Conservation (phyloP, 1,284 basidiomycete species). For the Ganoderma resinaceum region DNA sequence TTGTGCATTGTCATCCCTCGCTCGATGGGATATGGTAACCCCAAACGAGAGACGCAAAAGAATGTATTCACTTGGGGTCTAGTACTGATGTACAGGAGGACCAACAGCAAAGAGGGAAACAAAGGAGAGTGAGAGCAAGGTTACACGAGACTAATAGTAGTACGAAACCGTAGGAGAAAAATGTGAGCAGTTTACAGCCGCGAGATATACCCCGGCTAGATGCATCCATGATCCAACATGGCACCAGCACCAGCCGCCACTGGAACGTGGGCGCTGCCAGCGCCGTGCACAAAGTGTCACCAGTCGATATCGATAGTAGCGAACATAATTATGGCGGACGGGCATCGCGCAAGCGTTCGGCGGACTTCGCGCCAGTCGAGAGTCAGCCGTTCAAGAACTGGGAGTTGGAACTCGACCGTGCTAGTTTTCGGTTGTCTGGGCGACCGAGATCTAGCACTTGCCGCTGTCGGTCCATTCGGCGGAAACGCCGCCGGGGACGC, state of each 20-base stretch:
- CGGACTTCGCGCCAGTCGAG: not conserved
- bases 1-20: not conserved
- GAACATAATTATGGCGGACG: not conserved
- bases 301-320: not conserved
- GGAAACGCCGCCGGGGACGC: constrained; percentile 50
- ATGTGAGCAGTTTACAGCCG: not conserved
- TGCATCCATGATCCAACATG: not conserved
- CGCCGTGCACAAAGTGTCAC: not conserved
- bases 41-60: not conserved
- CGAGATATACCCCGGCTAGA: not conserved
- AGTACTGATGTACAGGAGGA: not conserved
- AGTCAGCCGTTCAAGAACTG: not conserved
- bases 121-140: not conserved
- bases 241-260: not conserved
- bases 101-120: not conserved
- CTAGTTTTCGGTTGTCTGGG: constrained; percentile 16
- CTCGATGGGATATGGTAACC: not conserved
- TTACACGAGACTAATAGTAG: not conserved
- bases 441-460: constrained; percentile 36
- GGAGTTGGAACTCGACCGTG: not conserved
- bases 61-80: not conserved
- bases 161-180: not conserved
- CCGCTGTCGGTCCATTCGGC: constrained; percentile 52
- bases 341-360: not conserved
- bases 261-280: not conserved